A percentile compares a stretch with the other conserved stretches of the same genome.
Evolutionary conservation across 2,329 filamentous ascomycete species (phyloP).

Genomic region (Ophiosphaerella narmari): DNA sequence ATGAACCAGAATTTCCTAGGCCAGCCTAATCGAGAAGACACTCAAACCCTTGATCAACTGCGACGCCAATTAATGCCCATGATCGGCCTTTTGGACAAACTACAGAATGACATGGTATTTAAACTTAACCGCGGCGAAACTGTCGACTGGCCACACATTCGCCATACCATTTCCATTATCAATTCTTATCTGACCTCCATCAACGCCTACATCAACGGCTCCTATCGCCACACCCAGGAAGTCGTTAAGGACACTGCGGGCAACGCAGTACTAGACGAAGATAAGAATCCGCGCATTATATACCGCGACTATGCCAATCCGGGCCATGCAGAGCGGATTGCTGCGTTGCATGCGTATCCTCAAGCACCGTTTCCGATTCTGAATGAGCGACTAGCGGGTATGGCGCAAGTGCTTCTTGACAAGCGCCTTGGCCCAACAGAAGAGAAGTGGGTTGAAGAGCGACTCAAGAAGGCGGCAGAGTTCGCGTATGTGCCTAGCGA

Average conservation of each 20-base stretch:
- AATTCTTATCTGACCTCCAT: conserved; percentile 23
- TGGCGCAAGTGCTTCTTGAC: conserved; percentile 29
- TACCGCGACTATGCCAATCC: conserved; percentile 8
- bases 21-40: conserved; percentile 27
- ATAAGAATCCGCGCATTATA: conserved; percentile 7
- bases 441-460: conserved; percentile 36
- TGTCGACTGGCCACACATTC: conserved; percentile 29
- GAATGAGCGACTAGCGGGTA: conserved; percentile 18
- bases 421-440: conserved; percentile 34
- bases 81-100: conserved; percentile 27
- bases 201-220: conserved; percentile 26
- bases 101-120: conserved; percentile 27
- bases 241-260: conserved; percentile 18
- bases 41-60: conserved; percentile 25
- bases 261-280: conserved; percentile 9
- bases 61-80: conserved; percentile 31
- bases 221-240: conserved; percentile 20
- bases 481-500: conserved; percentile 37
- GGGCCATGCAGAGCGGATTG: conserved; percentile 17
- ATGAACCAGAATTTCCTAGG: conserved; percentile 36
- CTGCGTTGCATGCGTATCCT: conserved; percentile 30
- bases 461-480: conserved; percentile 31
- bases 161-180: conserved; percentile 19
- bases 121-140: conserved; percentile 19
- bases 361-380: conserved; percentile 28